phyloP scores from a whole-genome alignment of 176 grass and related monocot genomes.

The Raddia guianensis region DNA sequence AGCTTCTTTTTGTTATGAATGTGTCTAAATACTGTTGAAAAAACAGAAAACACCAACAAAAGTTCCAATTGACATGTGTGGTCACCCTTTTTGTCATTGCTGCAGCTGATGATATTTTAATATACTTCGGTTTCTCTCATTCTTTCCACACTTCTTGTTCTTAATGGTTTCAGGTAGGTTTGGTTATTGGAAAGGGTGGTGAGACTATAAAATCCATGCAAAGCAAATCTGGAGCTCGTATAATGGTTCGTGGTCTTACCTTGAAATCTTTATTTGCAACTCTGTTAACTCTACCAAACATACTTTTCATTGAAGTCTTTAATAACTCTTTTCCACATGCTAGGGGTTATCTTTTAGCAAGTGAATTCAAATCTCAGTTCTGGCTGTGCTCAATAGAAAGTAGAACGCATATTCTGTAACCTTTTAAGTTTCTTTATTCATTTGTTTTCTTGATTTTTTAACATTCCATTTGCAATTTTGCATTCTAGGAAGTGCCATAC shows the following conservation, averaged over 20 bases:
- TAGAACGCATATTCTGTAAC: no score
- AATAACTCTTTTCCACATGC: background rate
- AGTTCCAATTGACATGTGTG: background rate
- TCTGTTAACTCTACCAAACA: background rate
- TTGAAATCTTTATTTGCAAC: background rate
- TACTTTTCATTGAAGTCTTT: background rate
- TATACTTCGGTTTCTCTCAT: background rate
- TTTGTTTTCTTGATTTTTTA: background rate
- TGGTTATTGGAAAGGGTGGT: constrained; percentile 95
- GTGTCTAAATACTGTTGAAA: background rate
- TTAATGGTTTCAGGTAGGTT: constrained; percentile 71
- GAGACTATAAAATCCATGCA: constrained; percentile 98
- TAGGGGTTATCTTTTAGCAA: background rate
- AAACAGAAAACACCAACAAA: background rate
- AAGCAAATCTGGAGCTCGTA: constrained; percentile 80
- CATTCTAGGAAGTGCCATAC: background rate
- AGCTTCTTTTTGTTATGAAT: background rate
- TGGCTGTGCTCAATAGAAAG: background rate
- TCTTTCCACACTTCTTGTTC: background rate
- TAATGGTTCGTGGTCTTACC: constrained; percentile 66
- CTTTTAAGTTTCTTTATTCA: background rate
- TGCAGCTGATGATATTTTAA: background rate
- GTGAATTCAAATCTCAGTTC: background rate
- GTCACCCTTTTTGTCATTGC: background rate
- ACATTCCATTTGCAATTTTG: background rate